These are phyloP conservation scores for Corchorus olitorius DNA, from an alignment of 345 rosid species.

Conservation along the genomic window DNA sequence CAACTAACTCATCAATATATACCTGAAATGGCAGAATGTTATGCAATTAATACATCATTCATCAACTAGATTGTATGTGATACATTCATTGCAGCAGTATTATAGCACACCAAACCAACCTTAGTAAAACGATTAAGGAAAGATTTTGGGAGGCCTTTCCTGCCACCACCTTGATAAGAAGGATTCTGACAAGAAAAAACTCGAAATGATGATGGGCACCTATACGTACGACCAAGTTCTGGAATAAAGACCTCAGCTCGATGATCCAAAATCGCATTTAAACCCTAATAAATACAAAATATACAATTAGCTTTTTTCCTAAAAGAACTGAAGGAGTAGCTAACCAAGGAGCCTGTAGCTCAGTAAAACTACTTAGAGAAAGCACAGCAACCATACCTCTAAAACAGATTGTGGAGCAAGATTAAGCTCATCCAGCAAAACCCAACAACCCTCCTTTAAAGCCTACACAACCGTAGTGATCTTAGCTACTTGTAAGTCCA, in stretches of 20 bases:
- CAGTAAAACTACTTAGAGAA: not conserved
- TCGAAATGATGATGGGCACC: constrained; percentile 80
- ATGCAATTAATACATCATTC: not conserved
- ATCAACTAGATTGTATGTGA: not conserved
- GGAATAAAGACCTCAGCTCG: constrained; percentile 96
- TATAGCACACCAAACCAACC: constrained; percentile 40
- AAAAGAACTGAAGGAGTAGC: not conserved
- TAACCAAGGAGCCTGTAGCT: not conserved
- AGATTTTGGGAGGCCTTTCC: constrained; percentile 96
- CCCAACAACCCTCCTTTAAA: constrained; percentile 94
- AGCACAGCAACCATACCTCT: constrained; percentile 48
- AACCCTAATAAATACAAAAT: constrained; percentile 52
- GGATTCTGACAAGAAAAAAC: constrained; percentile 99
- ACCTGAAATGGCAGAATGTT: constrained; percentile 50
- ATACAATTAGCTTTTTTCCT: not conserved
- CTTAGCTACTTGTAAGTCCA: not conserved
- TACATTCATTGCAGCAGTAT: not conserved
- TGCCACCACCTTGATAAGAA: constrained; percentile 94
- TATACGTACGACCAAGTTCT: constrained; percentile 81
- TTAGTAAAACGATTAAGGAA: constrained; percentile 92
- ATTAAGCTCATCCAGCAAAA: constrained; percentile 94
- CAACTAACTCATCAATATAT: constrained; percentile 84
- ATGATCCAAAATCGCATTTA: constrained; percentile 96
- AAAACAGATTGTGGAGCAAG: constrained; percentile 98
- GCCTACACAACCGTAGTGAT: constrained; percentile 52